These are phyloP conservation scores for Asterophora parasitica DNA, from an alignment of 768 basidiomycete species.

Conservation along the genomic window DNA sequence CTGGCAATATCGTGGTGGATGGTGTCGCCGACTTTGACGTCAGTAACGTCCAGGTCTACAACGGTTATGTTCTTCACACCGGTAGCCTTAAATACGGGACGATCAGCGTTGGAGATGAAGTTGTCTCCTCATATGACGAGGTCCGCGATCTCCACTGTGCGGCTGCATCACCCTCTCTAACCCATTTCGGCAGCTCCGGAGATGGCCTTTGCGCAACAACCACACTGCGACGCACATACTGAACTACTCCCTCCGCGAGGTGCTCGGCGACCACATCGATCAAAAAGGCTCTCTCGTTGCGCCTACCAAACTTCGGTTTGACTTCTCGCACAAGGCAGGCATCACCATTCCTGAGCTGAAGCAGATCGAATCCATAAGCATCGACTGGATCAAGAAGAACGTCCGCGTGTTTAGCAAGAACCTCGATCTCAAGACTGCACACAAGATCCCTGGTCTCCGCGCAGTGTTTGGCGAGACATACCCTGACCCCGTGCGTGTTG, in stretches of 20 bases:
- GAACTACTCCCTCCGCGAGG: slow-evolving; percentile 88
- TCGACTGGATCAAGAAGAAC: slow-evolving; percentile 88
- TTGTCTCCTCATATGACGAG: slow-evolving; percentile 92
- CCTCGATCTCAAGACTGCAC: slow-evolving; percentile 68
- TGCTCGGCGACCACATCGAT: slow-evolving; percentile 95
- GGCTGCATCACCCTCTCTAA: not conserved
- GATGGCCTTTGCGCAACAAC: slow-evolving; percentile 95
- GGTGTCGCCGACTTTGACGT: slow-evolving; percentile 91
- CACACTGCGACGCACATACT: slow-evolving; percentile 99
- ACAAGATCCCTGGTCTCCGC: slow-evolving; percentile 87
- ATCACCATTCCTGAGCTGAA: slow-evolving; percentile 71
- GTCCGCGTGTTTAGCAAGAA: slow-evolving; percentile 89
- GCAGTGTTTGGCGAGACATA: slow-evolving; percentile 98
- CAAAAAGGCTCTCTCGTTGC: slow-evolving; percentile 98
- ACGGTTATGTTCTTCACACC: slow-evolving; percentile 92
- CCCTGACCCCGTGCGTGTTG: slow-evolving; percentile 95
- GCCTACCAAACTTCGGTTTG: slow-evolving; percentile 92
- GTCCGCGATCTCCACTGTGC: slow-evolving; percentile 30
- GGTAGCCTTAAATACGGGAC: slow-evolving; percentile 87
- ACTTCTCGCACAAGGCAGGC: slow-evolving; percentile 94
- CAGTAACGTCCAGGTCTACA: slow-evolving; percentile 88
- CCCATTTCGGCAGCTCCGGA: slow-evolving; percentile 54
- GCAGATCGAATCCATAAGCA: slow-evolving; percentile 79
- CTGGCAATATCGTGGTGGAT: slow-evolving; percentile 91
- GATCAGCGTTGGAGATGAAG: slow-evolving; percentile 71